Evolutionary conservation across 2,329 filamentous ascomycete species (phyloP).

Genomic region (Paecilomyces fulvus): DNA sequence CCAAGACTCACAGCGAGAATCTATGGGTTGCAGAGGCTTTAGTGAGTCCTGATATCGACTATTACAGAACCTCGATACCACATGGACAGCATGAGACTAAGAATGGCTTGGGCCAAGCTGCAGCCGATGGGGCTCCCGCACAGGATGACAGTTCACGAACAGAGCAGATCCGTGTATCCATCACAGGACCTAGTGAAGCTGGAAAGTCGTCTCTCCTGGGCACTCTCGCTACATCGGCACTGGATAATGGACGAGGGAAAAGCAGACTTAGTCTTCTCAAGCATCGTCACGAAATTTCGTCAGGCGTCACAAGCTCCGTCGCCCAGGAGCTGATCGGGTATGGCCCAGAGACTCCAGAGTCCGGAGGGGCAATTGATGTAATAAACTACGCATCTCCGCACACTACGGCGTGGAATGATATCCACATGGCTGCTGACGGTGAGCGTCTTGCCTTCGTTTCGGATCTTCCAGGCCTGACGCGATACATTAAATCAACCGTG

Average conservation of each 20-base stretch:
- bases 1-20: conserved; percentile 38
- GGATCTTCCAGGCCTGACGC: conserved; percentile 84
- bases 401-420: conserved; percentile 88
- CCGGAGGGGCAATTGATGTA: conserved; percentile 39
- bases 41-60: conserved; percentile 62
- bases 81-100: not conserved
- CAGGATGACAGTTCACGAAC: conserved; percentile 41
- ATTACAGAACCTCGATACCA: conserved; percentile 18
- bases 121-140: conserved; percentile 3
- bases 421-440: conserved; percentile 71
- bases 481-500: conserved; percentile 81
- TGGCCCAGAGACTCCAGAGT: conserved; percentile 23
- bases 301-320: conserved; percentile 87
- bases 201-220: conserved; percentile 90
- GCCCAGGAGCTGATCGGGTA: conserved; percentile 93
- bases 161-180: conserved; percentile 74
- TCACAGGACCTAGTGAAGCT: conserved; percentile 81
- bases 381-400: conserved; percentile 81
- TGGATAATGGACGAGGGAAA: conserved; percentile 88
- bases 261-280: conserved; percentile 81
- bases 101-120: not conserved
- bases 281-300: conserved; percentile 85
- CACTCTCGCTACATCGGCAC: conserved; percentile 73
- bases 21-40: conserved; percentile 87
- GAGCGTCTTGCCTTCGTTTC: conserved; percentile 73